Conservation (phyloP, 2,329 filamentous ascomycete species). For the Hortaea werneckii region DNA sequence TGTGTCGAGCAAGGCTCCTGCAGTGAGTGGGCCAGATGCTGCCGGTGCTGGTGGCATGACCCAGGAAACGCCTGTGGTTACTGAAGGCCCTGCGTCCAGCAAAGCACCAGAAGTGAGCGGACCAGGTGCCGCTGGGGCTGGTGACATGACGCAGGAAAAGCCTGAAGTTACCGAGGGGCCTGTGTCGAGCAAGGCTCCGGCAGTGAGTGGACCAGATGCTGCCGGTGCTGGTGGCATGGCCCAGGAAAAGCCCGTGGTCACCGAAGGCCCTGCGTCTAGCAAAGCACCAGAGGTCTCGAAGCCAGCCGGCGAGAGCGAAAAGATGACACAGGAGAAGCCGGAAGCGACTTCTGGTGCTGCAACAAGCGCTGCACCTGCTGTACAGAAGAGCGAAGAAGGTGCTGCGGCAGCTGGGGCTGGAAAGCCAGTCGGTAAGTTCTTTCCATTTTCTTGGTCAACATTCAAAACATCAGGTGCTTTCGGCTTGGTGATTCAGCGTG, state of each 20-base stretch:
- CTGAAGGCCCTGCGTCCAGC: conserved; percentile 29
- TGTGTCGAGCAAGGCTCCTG: conserved; percentile 22
- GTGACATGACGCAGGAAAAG: conserved; percentile 4
- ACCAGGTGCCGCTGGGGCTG: background rate
- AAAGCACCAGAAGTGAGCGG: conserved; percentile 8
- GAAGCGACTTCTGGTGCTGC: background rate
- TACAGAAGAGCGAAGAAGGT: background rate
- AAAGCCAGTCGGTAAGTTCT: background rate
- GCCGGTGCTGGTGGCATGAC: background rate
- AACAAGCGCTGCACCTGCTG: no score
- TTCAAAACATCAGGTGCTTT: no score
- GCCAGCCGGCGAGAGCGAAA: no score
- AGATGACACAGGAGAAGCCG: no score
- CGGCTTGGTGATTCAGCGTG: no score
- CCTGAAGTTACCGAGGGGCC: conserved; percentile 29
- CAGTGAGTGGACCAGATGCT: conserved; percentile 2
- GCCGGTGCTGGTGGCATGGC: conserved; percentile 6
- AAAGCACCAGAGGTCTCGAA: conserved; percentile 12
- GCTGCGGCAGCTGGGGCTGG: background rate
- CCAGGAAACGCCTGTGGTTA: conserved; percentile 18
- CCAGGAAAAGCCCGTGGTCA: conserved; percentile 18
- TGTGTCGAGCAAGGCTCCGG: conserved; percentile 22
- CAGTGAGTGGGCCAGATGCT: background rate
- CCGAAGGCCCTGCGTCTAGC: conserved; percentile 29
- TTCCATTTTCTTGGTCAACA: background rate